Percentiles rank a stretch among this genome's conserved stretches.
These are phyloP conservation scores for Diaporthe capsici DNA, from an alignment of 2,329 filamentous ascomycete genomes.

Conservation along the genomic window DNA sequence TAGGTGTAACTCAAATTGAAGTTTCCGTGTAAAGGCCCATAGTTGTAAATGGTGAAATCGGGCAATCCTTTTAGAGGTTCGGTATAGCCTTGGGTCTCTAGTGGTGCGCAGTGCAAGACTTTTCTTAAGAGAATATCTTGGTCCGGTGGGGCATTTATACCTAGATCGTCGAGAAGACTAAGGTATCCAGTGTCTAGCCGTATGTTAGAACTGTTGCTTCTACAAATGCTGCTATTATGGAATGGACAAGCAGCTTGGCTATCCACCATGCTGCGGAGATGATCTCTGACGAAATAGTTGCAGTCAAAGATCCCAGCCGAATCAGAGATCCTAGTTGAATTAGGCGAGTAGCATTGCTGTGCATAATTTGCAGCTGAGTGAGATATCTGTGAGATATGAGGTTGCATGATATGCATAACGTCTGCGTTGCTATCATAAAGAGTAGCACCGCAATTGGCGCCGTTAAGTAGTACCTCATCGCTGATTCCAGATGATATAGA, in stretches of 20 bases:
- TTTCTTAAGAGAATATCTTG: slow-evolving; percentile 39
- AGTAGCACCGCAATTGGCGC: slow-evolving; percentile 5
- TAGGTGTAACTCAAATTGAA: not conserved
- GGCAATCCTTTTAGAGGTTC: not conserved
- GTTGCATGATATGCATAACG: no score
- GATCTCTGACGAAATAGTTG: not conserved
- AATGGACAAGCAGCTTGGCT: slow-evolving; percentile 44
- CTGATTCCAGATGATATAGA: not conserved
- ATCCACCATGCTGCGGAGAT: not conserved
- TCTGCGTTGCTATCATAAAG: no score
- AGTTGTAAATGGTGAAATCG: slow-evolving; percentile 25
- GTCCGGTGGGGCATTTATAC: slow-evolving; percentile 42
- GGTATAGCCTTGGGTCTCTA: slow-evolving; percentile 21
- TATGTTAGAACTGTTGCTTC: slow-evolving; percentile 20
- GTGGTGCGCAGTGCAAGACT: slow-evolving; percentile 30
- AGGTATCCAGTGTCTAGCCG: slow-evolving; percentile 42
- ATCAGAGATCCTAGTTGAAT: not conserved
- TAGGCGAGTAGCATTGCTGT: slow-evolving; percentile 38
- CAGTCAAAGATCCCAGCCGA: not conserved
- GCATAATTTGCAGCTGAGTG: slow-evolving; percentile 39
- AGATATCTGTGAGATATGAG: not conserved
- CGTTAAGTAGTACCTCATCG: slow-evolving; percentile 35
- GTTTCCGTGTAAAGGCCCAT: not conserved
- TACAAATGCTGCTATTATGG: slow-evolving; percentile 34
- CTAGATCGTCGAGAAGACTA: slow-evolving; percentile 43